Evolutionary conservation across 106 monocot species (phyloP).

Genomic region (Narthecium ossifragum): DNA sequence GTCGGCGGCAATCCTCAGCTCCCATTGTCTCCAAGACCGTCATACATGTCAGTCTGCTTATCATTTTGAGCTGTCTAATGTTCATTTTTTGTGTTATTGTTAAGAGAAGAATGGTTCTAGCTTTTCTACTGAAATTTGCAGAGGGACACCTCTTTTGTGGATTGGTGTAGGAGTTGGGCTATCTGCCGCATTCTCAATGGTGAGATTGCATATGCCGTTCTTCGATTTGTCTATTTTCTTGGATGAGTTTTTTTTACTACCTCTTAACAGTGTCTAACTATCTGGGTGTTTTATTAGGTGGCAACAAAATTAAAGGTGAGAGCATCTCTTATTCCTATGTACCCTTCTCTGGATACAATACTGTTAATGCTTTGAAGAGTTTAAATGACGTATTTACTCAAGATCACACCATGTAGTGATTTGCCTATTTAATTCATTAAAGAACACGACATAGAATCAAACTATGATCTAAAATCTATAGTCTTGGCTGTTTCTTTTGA

Average conservation of each 20-base stretch:
- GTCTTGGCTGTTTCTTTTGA: not conserved
- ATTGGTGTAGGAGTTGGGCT: conserved; percentile 80
- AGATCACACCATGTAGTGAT: not conserved
- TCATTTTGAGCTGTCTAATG: not conserved
- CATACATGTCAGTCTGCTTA: conserved; percentile 36
- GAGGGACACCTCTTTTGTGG: conserved; percentile 87
- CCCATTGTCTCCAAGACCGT: conserved; percentile 44
- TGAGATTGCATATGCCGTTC: conserved; percentile 34
- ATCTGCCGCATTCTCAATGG: conserved; percentile 63
- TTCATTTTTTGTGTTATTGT: not conserved
- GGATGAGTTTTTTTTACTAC: not conserved
- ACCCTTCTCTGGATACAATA: conserved; percentile 1
- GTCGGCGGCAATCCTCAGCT: conserved; percentile 25
- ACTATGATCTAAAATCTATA: no score
- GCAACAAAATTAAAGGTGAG: conserved; percentile 69
- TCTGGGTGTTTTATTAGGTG: conserved; percentile 31
- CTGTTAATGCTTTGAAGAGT: not conserved
- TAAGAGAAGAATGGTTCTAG: not conserved
- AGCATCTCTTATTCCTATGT: not conserved
- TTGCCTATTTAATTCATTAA: not conserved
- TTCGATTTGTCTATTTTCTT: conserved; percentile 1
- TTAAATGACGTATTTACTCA: not conserved
- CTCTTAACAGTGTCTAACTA: not conserved
- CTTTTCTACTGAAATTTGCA: conserved; percentile 15
- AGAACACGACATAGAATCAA: no score